Base-by-base conservation (phyloP, 2,329 filamentous ascomycete species). In the Amauroascus verrucosus region DNA sequence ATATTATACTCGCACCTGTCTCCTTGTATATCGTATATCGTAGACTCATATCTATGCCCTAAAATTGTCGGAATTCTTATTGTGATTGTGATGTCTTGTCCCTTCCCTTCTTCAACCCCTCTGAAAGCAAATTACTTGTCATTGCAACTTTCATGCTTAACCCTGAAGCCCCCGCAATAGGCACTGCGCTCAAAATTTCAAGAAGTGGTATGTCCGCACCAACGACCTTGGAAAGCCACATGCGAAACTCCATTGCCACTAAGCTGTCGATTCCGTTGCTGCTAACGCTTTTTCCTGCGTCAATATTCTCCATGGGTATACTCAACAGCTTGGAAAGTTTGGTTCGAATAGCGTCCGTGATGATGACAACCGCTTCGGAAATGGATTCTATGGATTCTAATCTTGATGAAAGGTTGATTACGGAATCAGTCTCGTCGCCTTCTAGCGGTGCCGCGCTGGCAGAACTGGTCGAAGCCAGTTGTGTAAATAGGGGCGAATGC, bases 161-260 rank as follows among this genome's bases (percentile, higher is more conserved):
- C 1, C 53, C 47, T 18, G 22, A 24, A 3, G 37, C 7, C 14
- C 53, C 53, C 22, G 24, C 46, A 20, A 54, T 51, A 8, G 53
- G 53, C 46, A 54, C 51, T 8, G 38, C 45, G 28, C 53, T 55
- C 52, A 61, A 53, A 26, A 62, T 59, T 11, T 61, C 59, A 6
- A 58, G 14, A 11, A 58, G 33, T 2, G 56, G 47, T 18, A 57
- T 30, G 32, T 67, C 63, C 1, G 64, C 63, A 48, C 56, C 58
- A n/a, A 67, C 49, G 22, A 64, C 59, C 14, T 63, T 66, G 2
- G 60, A 41, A 37, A 57, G 38, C 32, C 58, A 66, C 37, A 62
- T 63, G 14, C 64, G 54, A 30, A 67, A 60, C 46, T 66, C 64
- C 56, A 67, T 65, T 13, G 63, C 64, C 3, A 65, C 62, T 16